Percentiles rank a stretch among this genome's conserved stretches.
These are phyloP conservation scores for Talaromyces sp. DNA, from an alignment of 2,329 filamentous ascomycete species.

Conservation along the genomic window DNA sequence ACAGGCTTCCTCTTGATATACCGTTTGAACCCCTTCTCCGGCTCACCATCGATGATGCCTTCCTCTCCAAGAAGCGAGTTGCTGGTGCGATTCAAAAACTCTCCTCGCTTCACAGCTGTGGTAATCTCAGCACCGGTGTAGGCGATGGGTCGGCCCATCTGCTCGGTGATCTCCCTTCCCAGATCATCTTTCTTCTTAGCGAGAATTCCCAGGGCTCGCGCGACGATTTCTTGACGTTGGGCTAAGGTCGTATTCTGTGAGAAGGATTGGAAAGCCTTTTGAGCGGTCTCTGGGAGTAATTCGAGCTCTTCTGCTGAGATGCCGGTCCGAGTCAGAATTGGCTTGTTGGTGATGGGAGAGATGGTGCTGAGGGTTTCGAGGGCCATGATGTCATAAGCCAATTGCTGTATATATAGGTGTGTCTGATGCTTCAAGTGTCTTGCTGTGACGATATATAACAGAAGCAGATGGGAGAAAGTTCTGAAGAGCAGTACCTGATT, in stretches of 20 bases:
- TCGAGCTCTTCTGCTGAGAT: conserved; percentile 67
- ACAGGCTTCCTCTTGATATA: conserved; percentile 86
- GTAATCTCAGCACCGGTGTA: conserved; percentile 79
- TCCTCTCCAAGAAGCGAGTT: conserved; percentile 69
- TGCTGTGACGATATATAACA: background rate
- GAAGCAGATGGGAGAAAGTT: background rate
- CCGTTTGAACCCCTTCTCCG: conserved; percentile 82
- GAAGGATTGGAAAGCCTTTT: conserved; percentile 72
- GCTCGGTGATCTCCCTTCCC: conserved; percentile 78
- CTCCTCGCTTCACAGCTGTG: conserved; percentile 78
- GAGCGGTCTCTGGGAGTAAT: conserved; percentile 66
- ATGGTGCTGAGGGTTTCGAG: conserved; percentile 68
- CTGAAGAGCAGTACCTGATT: background rate
- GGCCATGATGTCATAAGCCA: conserved; percentile 38
- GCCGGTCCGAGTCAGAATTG: conserved; percentile 74
- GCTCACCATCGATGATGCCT: conserved; percentile 65
- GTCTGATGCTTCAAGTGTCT: background rate
- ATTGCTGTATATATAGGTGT: background rate
- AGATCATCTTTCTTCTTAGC: conserved; percentile 71
- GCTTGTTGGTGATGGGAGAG: conserved; percentile 83
- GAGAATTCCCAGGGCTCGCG: conserved; percentile 70
- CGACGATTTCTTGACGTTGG: conserved; percentile 75
- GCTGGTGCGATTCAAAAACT: conserved; percentile 82
- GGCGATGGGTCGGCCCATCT: conserved; percentile 91
- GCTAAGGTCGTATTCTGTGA: conserved; percentile 71